Evolutionary conservation across 73 alveolate species (phyloP), one percentile per base, ranked within the genome.

Genomic region (Stentor roeselii): DNA sequence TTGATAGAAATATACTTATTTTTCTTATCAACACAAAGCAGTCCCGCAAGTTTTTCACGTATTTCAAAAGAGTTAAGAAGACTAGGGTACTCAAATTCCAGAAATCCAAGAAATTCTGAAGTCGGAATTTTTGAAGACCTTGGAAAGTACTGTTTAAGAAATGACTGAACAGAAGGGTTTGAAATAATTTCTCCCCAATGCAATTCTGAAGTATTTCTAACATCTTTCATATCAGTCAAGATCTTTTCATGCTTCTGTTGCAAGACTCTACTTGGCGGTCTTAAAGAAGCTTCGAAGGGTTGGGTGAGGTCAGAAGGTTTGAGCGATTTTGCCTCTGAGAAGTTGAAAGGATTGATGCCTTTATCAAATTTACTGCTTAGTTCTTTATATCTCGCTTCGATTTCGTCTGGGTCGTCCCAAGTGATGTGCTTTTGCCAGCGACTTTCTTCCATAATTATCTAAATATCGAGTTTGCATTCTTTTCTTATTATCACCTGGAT

Each of bases 401-500:
- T 11, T 50, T 50, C 67, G 30, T 50, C 67, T 11, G 67, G 67
- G 67, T 50, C 67, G 67, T 50, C 21, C 67, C 67, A 50, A 50
- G 67, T 11, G 21, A 50, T 21, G 21, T 50, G 67, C 21, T 50
- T 50, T 6, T 21, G 67, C 67, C 67, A 50, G 6, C 30, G 6
- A 21, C 67, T 50, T 50, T 50, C 67, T 50, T 50, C 67, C 67
- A 50, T 50, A 21, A 50, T 50, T 67, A 67, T 67, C 37, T 67
- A 67, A 67, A 67, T 21, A 15, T 67, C 80, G 0, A 67, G 27
- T 32, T 67, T 67, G 80, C 80, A 67, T 67, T 32, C 80, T 21
- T 21, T 21, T 67, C 80, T 67, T 27, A 67, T 40, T 32, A 67
- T 32, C 21, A 21, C 21, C 37, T 67, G 80, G 42, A 67, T 21